These are phyloP conservation scores for Lodderomyces orthopsilosis DNA, from an alignment of 1,139 yeast genomes.

Conservation along the genomic window DNA sequence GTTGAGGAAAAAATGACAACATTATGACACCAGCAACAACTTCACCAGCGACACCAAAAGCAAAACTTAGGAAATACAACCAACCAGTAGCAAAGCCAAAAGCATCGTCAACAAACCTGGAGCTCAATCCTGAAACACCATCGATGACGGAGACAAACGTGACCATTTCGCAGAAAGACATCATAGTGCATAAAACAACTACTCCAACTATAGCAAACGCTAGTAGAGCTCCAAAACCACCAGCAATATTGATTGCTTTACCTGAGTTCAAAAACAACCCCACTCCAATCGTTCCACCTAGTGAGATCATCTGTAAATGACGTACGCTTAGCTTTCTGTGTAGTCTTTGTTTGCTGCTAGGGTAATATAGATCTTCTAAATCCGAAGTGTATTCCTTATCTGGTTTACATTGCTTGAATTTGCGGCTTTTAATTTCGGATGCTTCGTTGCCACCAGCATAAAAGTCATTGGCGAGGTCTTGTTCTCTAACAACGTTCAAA, in stretches of 20 bases:
- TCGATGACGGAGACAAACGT: slow-evolving; percentile 80
- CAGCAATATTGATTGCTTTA: slow-evolving; percentile 71
- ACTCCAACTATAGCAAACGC: slow-evolving; percentile 69
- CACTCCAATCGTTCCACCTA: slow-evolving; percentile 85
- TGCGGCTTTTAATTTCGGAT: slow-evolving; percentile 9
- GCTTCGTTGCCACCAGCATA: slow-evolving; percentile 22
- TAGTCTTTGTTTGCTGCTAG: slow-evolving; percentile 17
- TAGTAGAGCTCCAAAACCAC: slow-evolving; percentile 76
- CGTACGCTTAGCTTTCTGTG: slow-evolving; percentile 63
- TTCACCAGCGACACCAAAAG: slow-evolving; percentile 75
- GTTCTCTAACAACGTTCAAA: slow-evolving; percentile 28
- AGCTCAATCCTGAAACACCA: slow-evolving; percentile 72
- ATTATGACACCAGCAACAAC: slow-evolving; percentile 76
- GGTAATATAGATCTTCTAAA: slow-evolving; percentile 12
- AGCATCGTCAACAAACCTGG: slow-evolving; percentile 81
- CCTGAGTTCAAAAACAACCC: slow-evolving; percentile 78
- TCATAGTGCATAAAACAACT: slow-evolving; percentile 65
- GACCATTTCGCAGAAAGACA: slow-evolving; percentile 83
- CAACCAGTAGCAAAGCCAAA: slow-evolving; percentile 83
- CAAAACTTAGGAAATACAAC: slow-evolving; percentile 72
- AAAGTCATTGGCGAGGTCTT: slow-evolving; percentile 31
- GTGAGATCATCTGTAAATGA: slow-evolving; percentile 77
- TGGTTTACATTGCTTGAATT: slow-evolving; percentile 11
- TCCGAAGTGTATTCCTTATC: slow-evolving; percentile 11
- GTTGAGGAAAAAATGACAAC: slow-evolving; percentile 59